Evolutionary conservation across 2,329 filamentous ascomycete genomes (phyloP), one percentile per base, ranked within the genome.

Genomic region (Chrysoporthe austroafricana): DNA sequence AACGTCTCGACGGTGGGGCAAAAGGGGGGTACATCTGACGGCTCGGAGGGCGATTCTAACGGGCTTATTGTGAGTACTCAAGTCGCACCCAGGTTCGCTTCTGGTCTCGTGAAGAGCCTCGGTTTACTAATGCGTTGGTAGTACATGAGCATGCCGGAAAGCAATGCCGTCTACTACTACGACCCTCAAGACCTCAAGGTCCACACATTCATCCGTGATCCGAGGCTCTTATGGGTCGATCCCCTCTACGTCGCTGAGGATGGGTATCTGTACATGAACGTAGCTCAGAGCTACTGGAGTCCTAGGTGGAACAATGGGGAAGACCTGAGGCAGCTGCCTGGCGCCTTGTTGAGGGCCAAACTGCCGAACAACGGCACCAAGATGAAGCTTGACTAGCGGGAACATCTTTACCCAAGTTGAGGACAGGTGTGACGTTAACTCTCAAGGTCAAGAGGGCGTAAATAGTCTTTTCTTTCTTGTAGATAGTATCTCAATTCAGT

Each of bases 1-100:
- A 83, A 83, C 63, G 81, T 85, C 11, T 78, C 77, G 4, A 79
- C 75, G 39, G 79, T 83, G 14, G 83, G 82, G 14, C 77, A 81
- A 66, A 75, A 81, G 2, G 81, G 82, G 4, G 80, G 80, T 0
- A 78, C 82, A 43, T 80, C 79, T 6, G 83, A 83, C 66, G 80
- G 81, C 2, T 84, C 82, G 70, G 76, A 81, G 18, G 78, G 78
- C 13, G 81, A 84, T 65, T 77, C 72, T 36, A 77, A 80, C 21
- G 81, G 81, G 0, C 75, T 79, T 9, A 76, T 83, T 14, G 46
- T 48, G 46, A 48, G 46, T 48, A n/a, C 21, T 11, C 3, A 21
- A 48, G 18, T 21, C 18, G 11, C 18, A n/a, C 18, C 18, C 46
- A 8, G 18, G 9, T n/a, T 48, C 6, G 18, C 44, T 21, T 21